Conservation (phyloP, 1,284 basidiomycete genomes). For the Papiliotrema fonsecae region DNA sequence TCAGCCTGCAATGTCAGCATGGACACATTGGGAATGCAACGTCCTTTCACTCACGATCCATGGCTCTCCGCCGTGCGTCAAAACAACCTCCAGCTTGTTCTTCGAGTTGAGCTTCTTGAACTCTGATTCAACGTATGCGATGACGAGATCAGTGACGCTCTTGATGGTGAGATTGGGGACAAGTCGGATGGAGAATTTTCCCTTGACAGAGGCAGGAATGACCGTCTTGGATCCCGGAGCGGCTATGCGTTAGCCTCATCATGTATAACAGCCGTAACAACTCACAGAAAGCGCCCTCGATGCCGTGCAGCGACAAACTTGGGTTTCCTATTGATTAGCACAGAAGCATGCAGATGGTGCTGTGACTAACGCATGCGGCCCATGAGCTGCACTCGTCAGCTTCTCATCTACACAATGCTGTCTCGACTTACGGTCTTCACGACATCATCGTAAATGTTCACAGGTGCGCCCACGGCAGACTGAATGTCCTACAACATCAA, state of each 20-base stretch:
- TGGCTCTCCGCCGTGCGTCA: constrained; percentile 78
- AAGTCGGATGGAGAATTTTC: constrained; percentile 89
- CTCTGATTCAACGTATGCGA: constrained; percentile 66
- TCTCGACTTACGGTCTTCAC: constrained; percentile 54
- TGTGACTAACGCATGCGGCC: constrained; percentile 37
- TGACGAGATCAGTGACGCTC: constrained; percentile 65
- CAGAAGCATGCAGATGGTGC: too few relatives aligned
- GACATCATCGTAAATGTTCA: constrained; percentile 76
- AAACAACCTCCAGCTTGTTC: constrained; percentile 66
- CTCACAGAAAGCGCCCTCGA: constrained; percentile 88
- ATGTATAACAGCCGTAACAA: constrained; percentile 15
- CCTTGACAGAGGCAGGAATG: constrained; percentile 83
- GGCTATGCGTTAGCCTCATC: constrained; percentile 25
- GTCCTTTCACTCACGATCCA: constrained; percentile 57
- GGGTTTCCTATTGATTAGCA: constrained; percentile 54
- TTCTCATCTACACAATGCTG: not conserved
- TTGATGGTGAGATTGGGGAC: constrained; percentile 79
- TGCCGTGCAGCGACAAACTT: constrained; percentile 88
- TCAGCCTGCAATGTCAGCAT: constrained; percentile 21
- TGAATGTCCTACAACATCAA: constrained; percentile 61
- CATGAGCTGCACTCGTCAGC: constrained; percentile 30
- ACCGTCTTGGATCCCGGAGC: constrained; percentile 88
- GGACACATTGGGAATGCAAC: not conserved
- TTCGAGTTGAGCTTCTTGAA: constrained; percentile 80
- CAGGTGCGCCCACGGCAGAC: constrained; percentile 68